Evolutionary conservation across 1,284 basidiomycete species (phyloP), one percentile per base, ranked within the genome.

Genomic region (Apiotrichum mycotoxinovorans): DNA sequence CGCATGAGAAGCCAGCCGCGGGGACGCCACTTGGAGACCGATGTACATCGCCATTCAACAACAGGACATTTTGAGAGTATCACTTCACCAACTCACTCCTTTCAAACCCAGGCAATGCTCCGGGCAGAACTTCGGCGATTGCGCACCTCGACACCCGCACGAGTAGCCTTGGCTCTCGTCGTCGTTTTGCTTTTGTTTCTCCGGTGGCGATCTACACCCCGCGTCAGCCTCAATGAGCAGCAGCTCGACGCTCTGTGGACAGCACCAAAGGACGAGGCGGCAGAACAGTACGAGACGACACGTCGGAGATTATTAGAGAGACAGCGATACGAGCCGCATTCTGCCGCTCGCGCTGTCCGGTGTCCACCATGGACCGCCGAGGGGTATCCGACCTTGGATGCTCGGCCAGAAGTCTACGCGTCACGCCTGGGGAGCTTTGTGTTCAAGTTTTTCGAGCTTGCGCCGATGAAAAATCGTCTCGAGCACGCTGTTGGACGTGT

Each of bases 371-470:
- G 23, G n/a, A 34, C 52, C 1, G 43, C 49, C 0, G 54, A 58
- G 5, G 58, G 58, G 4, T 34, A 48, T 10, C 40, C 47, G 15
- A 47, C 55, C 2, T 55, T 68, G 11, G 42, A 56, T 41, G 52
- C 63, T 11, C 49, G 55, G 20, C 37, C 57, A 20, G 58, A 61
- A 4, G 47, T 35, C 12, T 68, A 68, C 44, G 50, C 63, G 8
- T 27, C 47, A 8, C 57, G 66, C 1, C 54, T 68, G 23, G 33
- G 44, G 15, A 17, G 17, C 20, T 66, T 66, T 51, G 57, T 64
- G 12, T 41, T 42, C 23, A 44, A 17, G 7, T 54, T 48, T 10
- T 51, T 66, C 23, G 20, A 26, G 11, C 17, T 42, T 14, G 58
- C 60, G 11, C 23, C 52, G 14, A 38, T 51, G 23, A 38, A 56